Percentiles rank a stretch among this genome's conserved stretches.
These are phyloP conservation scores for Cronartium ribicola DNA, from an alignment of 1,284 basidiomycete species.

Conservation along the genomic window DNA sequence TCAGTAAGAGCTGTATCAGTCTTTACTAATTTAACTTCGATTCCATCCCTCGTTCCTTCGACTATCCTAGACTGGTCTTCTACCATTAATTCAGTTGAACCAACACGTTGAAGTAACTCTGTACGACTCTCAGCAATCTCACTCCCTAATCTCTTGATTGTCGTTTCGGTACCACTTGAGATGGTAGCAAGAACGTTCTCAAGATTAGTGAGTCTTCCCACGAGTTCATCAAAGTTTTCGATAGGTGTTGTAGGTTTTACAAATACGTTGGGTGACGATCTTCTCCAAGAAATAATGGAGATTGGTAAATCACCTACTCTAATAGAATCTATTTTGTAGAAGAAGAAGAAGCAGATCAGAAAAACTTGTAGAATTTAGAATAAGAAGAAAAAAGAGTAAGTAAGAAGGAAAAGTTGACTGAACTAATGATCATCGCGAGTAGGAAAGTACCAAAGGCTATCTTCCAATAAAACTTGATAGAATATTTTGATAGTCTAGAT, in stretches of 20 bases:
- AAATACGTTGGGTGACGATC: slow-evolving; percentile 6
- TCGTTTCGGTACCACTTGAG: background rate
- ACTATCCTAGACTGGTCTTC: background rate
- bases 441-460: background rate
- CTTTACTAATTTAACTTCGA: background rate
- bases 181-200: slow-evolving; percentile 15
- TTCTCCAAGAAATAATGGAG: slow-evolving; percentile 8
- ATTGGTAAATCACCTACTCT: slow-evolving; percentile 23
- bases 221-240: slow-evolving; percentile 19
- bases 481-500: slow-evolving; percentile 12
- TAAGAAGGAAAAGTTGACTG: slow-evolving; percentile 9
- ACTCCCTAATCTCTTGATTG: background rate
- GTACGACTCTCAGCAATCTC: background rate
- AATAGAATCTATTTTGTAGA: slow-evolving; percentile 10
- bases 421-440: slow-evolving; percentile 33
- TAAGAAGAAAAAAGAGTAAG: background rate
- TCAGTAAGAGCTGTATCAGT: background rate
- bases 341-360: background rate
- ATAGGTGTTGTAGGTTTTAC: slow-evolving; percentile 12
- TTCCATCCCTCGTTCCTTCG: background rate
- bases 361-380: background rate
- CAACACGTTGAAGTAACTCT: background rate
- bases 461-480: slow-evolving; percentile 16
- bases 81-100: background rate
- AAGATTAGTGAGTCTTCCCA: slow-evolving; percentile 15